Evolutionary conservation across 371 early-diverging fungal species (phyloP).

Genomic region (Mortierella sp.): DNA sequence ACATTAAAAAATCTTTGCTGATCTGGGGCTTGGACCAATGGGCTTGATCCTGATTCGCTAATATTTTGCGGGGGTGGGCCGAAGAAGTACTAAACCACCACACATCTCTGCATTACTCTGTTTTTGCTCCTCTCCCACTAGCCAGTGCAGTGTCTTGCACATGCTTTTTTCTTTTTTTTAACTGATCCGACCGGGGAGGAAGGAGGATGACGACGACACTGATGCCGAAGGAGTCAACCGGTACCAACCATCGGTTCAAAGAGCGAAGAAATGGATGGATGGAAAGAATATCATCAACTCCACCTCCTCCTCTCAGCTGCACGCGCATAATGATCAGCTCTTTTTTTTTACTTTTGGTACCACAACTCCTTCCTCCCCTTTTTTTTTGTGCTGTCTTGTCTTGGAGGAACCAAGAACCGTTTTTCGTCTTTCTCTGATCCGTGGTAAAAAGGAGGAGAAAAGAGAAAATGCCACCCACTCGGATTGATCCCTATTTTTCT

Average conservation of each 20-base stretch:
- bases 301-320: too few species aligned
- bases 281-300: too few species aligned
- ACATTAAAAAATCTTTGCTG: too few species aligned
- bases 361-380: background rate
- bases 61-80: conserved; percentile 28
- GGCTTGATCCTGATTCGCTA: conserved; percentile 46
- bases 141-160: background rate
- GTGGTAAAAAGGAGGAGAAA: too few species aligned
- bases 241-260: too few species aligned
- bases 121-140: background rate
- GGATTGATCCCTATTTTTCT: conserved; percentile 6
- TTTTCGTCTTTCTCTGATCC: too few species aligned
- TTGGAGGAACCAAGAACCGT: too few species aligned
- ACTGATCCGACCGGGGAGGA: background rate
- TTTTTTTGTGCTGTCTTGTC: background rate
- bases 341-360: too few species aligned
- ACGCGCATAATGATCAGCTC: too few species aligned
- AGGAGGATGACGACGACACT: background rate
- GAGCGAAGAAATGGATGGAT: too few species aligned
- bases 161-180: background rate
- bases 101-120: background rate
- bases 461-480: background rate
- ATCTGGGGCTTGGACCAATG: background rate
- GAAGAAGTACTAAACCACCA: background rate
- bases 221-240: too few species aligned